Base-by-base conservation (phyloP, 108 stramenopile genomes). In the Thalassiosira profunda region DNA sequence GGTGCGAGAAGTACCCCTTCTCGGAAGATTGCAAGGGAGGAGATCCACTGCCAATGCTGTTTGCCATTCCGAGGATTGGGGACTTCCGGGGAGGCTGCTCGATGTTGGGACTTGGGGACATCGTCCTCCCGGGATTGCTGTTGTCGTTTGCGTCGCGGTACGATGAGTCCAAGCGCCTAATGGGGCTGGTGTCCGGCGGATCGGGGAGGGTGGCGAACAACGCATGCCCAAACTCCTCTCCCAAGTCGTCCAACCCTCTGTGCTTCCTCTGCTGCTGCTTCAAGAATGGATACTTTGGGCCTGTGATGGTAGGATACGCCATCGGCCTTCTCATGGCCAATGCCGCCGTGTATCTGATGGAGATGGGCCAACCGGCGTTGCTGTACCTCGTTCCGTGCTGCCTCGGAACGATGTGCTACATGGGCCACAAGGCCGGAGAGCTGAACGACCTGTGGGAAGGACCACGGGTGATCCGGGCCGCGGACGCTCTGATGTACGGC, bases 71-170 rank as follows among this genome's bases (percentile, higher is more conserved):
- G 17, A 65, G 90, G 6, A 60, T 95, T 56, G 80, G 77, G 28
- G 94, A 95, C 67, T 91, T 90, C 70, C 76, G 58, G 29, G 80
- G 88, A 25, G 90, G 94, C 7, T 81, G 76, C 38, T 75, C 74
- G 24, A 77, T 97, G 83, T 64, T 97, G 54, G 96, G 96, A 23
- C 67, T 97, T 12, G 96, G 96, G 20, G 96, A 97, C 66, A 96
- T 97, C 58, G 82, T 95, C 29, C 75, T 89, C 51, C 96, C 96
- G 2, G 96, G 96, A 1, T 79, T 95, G 67, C 58, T 96, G 25
- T 58, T 96, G 46, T 76, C 82, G 23, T 90, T 87, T 66, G 72
- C 82, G 9, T 79, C 86, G 9, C 63, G 88, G 10, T 70, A 77
- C 41, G 88, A 90, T 55, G 88, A 76, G 57, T 84, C 86, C 10